Evolutionary conservation across 2,329 filamentous ascomycete genomes (phyloP).

Genomic region (Waltergamsia citrina): DNA sequence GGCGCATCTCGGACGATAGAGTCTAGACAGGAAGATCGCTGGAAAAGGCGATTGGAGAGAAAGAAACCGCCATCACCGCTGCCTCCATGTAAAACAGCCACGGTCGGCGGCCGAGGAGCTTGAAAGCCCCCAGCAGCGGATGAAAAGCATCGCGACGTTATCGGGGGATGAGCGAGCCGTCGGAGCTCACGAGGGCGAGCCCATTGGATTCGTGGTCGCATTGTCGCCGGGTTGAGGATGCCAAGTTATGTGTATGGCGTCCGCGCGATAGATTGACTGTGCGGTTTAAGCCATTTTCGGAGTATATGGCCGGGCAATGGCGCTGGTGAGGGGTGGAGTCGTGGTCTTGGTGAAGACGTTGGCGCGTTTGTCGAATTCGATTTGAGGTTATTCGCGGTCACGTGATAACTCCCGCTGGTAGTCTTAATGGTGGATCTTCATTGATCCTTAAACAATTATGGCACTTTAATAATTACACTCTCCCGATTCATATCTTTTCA

Average conservation of each 20-base stretch:
- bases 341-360: too few species aligned
- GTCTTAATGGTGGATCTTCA: too few species aligned
- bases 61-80: constrained; percentile 18
- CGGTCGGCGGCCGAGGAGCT: not conserved
- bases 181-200: constrained; percentile 4
- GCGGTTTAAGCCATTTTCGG: not conserved
- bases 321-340: too few species aligned
- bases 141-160: constrained; percentile 2
- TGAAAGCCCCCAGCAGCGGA: constrained; percentile 1
- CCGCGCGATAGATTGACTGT: too few species aligned
- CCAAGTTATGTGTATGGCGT: not conserved
- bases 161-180: not conserved
- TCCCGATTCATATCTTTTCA: too few species aligned
- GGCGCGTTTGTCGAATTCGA: too few species aligned
- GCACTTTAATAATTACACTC: too few species aligned
- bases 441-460: too few species aligned
- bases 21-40: constrained; percentile 26
- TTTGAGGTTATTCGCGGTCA: too few species aligned
- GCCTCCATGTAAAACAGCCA: too few species aligned
- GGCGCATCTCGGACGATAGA: constrained; percentile 18
- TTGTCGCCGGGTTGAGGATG: not conserved
- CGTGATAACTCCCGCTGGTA: too few species aligned
- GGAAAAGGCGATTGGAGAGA: constrained; percentile 23
- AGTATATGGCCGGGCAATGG: constrained; percentile 1
- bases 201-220: constrained; percentile 2